These are phyloP conservation scores for Casuarina cunninghamiana DNA, from an alignment of 306 rosid species.

Conservation along the genomic window DNA sequence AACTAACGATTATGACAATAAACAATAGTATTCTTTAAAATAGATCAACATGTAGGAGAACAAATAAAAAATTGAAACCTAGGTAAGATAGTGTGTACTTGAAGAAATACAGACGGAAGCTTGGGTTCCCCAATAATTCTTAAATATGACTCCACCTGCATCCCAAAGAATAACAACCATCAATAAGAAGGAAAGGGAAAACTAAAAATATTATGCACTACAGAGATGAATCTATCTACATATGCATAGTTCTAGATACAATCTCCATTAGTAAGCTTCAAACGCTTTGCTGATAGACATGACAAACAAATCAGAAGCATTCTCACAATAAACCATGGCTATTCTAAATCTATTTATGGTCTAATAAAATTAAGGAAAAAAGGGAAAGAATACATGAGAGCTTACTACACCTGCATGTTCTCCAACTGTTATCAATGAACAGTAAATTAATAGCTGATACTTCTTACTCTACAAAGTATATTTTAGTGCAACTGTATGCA, in stretches of 20 bases:
- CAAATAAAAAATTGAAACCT: constrained; percentile 12
- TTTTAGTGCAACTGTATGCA: too few relatives aligned
- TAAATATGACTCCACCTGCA: constrained; percentile 90
- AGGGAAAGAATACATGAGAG: background rate
- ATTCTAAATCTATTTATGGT: background rate
- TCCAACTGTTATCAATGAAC: background rate
- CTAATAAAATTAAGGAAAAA: background rate
- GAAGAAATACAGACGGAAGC: constrained; percentile 92
- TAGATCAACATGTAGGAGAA: background rate
- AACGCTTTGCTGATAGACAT: background rate
- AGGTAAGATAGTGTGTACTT: constrained; percentile 47
- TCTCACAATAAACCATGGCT: background rate
- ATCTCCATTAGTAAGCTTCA: constrained; percentile 8
- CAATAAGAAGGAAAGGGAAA: constrained; percentile 9
- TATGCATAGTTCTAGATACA: background rate
- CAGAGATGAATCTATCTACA: constrained; percentile 4
- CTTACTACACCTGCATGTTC: background rate
- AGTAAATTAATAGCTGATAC: background rate
- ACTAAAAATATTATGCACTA: background rate
- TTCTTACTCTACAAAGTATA: too few relatives aligned
- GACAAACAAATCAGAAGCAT: background rate
- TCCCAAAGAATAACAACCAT: constrained; percentile 18
- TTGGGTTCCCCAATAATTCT: constrained; percentile 82
- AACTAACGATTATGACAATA: constrained; percentile 29
- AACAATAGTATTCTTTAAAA: constrained; percentile 19